Percentiles rank a stretch among this genome's conserved stretches.
Evolutionary conservation across 1,284 basidiomycete genomes (phyloP).

Genomic region (Sporisorium reilianum): DNA sequence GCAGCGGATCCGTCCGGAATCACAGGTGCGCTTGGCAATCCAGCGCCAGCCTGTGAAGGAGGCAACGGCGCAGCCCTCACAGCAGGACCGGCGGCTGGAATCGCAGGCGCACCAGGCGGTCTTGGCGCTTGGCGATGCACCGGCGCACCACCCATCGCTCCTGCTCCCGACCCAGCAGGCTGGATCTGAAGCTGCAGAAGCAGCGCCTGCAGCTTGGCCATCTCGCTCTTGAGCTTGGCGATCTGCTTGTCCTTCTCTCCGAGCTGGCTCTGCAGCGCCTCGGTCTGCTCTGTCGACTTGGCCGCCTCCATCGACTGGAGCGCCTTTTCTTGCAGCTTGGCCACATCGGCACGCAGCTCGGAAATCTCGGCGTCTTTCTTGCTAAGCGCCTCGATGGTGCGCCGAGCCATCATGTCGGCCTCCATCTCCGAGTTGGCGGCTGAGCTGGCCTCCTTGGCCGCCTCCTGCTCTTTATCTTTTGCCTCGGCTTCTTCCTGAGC

Average conservation of each 20-base stretch:
- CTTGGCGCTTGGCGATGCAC: conserved; percentile 42
- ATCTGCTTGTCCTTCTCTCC: conserved; percentile 43
- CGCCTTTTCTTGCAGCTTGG: conserved; percentile 56
- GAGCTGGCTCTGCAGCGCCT: conserved; percentile 18
- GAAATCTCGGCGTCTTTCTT: conserved; percentile 80
- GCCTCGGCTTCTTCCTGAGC: conserved; percentile 59
- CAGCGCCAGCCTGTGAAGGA: conserved; percentile 1
- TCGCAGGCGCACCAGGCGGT: conserved; percentile 35
- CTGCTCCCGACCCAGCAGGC: conserved; percentile 22
- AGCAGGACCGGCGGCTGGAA: neutral
- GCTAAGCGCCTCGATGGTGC: conserved; percentile 78
- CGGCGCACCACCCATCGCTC: conserved; percentile 24
- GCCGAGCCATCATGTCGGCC: conserved; percentile 78
- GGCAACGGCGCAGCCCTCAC: conserved; percentile 7
- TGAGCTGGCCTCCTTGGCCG: conserved; percentile 6
- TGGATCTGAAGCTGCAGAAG: conserved; percentile 52
- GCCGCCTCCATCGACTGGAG: conserved; percentile 38
- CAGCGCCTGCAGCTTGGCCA: conserved; percentile 53
- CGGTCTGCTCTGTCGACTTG: conserved; percentile 25
- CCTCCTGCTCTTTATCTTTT: conserved; percentile 35
- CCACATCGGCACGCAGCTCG: conserved; percentile 53
- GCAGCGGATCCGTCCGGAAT: neutral
- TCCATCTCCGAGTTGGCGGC: conserved; percentile 70
- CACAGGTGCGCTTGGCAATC: neutral
- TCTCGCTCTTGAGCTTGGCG: conserved; percentile 33